phyloP scores from a whole-genome alignment of 306 rosid species.

The Sicyos baderoa region DNA sequence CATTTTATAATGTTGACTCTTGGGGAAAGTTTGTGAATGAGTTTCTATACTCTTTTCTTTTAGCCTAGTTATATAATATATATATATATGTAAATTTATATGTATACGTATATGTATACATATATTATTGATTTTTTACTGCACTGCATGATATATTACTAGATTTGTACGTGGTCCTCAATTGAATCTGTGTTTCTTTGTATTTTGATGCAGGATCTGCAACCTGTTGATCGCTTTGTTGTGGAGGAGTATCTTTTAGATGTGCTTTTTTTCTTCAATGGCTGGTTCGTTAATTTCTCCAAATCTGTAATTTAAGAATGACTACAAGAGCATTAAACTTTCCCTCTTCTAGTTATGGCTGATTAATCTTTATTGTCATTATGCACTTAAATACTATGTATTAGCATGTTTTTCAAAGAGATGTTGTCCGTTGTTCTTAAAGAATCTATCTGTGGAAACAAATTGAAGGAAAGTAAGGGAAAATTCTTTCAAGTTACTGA shows the following conservation, averaged over 20 bases:
- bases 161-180: constrained; percentile 3
- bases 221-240: constrained; percentile 82
- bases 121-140: background rate
- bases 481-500: background rate
- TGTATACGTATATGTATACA: too few species aligned
- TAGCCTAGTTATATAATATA: background rate
- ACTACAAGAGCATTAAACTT: background rate
- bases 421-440: background rate
- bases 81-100: too few species aligned
- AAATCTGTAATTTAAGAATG: constrained; percentile 9
- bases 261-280: constrained; percentile 91
- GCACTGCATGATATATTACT: background rate
- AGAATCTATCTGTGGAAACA: background rate
- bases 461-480: background rate
- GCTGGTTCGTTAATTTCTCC: constrained; percentile 63
- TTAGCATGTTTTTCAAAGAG: constrained; percentile 4
- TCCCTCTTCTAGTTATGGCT: background rate
- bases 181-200: constrained; percentile 5
- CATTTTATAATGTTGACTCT: background rate
- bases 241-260: constrained; percentile 96
- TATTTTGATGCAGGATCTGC: constrained; percentile 56
- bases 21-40: background rate
- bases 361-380: background rate
- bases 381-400: background rate
- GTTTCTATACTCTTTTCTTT: background rate